Evolutionary conservation across 2,329 filamentous ascomycete species (phyloP), one percentile per base, ranked within the genome.

Genomic region (Apiospora koreana): DNA sequence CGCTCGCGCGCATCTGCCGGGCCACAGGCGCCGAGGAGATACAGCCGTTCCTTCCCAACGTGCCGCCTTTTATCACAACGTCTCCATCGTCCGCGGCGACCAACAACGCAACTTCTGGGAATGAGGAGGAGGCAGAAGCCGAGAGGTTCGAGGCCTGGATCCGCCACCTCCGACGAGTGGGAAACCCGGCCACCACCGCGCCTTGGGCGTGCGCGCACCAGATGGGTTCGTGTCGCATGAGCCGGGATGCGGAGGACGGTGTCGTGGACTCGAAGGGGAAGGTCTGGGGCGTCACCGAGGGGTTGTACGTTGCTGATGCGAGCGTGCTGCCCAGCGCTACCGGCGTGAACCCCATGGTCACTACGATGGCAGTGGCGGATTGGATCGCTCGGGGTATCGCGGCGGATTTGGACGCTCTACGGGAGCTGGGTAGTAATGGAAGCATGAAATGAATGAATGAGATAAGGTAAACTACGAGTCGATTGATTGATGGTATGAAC

Each of bases 291-390:
- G 85, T 83, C 0, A 82, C 7, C 0, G 38, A 90, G 74, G 87
- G 86, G 0, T 76, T 94, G 73, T 93, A 89, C 77, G 88, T 94
- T 21, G 88, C 89, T 12, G 92, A 95, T 79, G 89, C 91, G 50
- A 93, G 90, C 77, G 90, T 93, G 18, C 91, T 94, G 73, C 92
- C 91, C 0, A 91, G 87, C 69, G 92, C 92, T 18, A 92, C 88
- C 77, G 92, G 92, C 0, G 92, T 93, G 38, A 94, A 94, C 78
- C 92, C 92, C 3, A 94, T 94, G 92, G 83, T 94, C 42, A 94
- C 92, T 16, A 86, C 85, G 70, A 93, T 94, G 92, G 88, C 89
- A 1, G 86, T 92, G 75, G 84, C 88, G 48, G 87, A 92, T 25
- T 76, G 87, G 86, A 81, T 92, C 73, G 88, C 87, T 7, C 83